phyloP scores from a whole-genome alignment of 345 rosid genomes.

The Melaleuca quinquenervia region DNA sequence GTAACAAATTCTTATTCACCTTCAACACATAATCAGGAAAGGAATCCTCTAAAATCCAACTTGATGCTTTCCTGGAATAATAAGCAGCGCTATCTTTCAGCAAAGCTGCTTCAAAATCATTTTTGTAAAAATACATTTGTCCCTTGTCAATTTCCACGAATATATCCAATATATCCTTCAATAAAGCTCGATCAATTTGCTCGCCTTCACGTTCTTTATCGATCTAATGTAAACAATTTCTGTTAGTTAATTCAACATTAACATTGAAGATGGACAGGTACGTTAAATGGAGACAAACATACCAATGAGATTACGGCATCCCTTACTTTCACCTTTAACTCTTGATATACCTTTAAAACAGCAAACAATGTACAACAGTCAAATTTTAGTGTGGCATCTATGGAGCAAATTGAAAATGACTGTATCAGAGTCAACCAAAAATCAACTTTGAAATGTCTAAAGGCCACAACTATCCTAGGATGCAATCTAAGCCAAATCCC shows the following conservation, averaged over 20 bases:
- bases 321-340: slow-evolving; percentile 26
- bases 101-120: slow-evolving; percentile 47
- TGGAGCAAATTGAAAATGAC: too few relatives aligned
- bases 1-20: slow-evolving; percentile 1
- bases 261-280: not conserved
- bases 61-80: slow-evolving; percentile 56
- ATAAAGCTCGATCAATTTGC: slow-evolving; percentile 44
- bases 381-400: not conserved
- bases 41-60: slow-evolving; percentile 42
- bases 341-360: slow-evolving; percentile 27
- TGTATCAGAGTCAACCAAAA: too few relatives aligned
- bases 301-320: slow-evolving; percentile 46
- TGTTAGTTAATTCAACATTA: not conserved
- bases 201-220: slow-evolving; percentile 51
- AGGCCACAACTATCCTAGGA: not conserved
- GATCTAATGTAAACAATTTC: slow-evolving; percentile 14
- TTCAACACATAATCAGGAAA: slow-evolving; percentile 51
- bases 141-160: slow-evolving; percentile 55
- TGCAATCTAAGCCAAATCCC: not conserved
- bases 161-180: slow-evolving; percentile 46
- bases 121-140: slow-evolving; percentile 29
- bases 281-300: not conserved
- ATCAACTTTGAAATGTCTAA: not conserved
- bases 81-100: slow-evolving; percentile 38
- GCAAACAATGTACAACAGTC: not conserved